Conservation (phyloP, 345 rosid species). For the Euphorbia pulcherrima region DNA sequence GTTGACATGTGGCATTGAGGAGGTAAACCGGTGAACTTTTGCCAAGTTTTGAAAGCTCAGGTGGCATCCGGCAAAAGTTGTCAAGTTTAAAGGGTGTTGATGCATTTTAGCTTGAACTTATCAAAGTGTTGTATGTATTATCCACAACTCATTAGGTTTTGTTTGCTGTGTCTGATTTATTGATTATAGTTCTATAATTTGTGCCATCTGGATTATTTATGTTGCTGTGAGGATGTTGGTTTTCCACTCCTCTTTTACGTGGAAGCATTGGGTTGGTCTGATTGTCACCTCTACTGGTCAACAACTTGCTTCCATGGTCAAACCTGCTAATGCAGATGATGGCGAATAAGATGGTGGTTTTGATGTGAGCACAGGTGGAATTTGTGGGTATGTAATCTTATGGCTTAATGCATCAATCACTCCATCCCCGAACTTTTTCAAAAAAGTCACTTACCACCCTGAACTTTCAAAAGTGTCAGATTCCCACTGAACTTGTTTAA, state of each 20-base stretch:
- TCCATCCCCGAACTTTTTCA: too few species aligned
- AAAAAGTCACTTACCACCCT: too few species aligned
- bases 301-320: conserved; percentile 71
- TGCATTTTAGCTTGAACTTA: too few species aligned
- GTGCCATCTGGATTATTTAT: conserved; percentile 50
- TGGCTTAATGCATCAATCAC: too few species aligned
- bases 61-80: too few species aligned
- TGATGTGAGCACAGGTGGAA: conserved; percentile 85
- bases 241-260: conserved; percentile 59
- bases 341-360: conserved; percentile 90
- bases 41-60: too few species aligned
- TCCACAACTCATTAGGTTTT: neutral
- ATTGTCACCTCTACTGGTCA: conserved; percentile 58
- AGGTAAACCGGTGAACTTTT: too few species aligned
- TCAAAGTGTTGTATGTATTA: neutral
- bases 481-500: too few species aligned
- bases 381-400: conserved; percentile 62
- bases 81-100: too few species aligned
- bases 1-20: too few species aligned
- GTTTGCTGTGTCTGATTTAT: conserved; percentile 3
- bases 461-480: too few species aligned
- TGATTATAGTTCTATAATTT: neutral
- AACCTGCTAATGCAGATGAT: conserved; percentile 54
- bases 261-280: conserved; percentile 81
- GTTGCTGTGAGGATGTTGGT: conserved; percentile 61